A percentile compares a stretch with the other conserved stretches of the same genome.
phyloP scores from a whole-genome alignment of 2,329 filamentous ascomycete species.

The Iodosphaeria phyllophila region DNA sequence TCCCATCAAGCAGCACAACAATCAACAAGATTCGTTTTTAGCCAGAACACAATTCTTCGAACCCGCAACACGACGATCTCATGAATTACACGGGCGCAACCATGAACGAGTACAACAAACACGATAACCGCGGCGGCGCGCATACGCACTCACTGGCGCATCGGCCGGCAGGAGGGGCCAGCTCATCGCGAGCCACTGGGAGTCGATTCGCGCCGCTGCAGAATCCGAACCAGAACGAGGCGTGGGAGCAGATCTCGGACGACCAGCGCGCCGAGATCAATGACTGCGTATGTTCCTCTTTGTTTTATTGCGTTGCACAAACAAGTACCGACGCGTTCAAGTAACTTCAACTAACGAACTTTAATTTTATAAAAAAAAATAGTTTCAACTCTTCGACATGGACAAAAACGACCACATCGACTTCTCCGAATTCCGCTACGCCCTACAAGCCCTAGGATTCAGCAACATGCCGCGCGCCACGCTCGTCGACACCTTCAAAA shows the following conservation, averaged over 20 bases:
- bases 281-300: conserved; percentile 52
- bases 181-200: conserved; percentile 9
- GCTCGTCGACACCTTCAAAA: conserved; percentile 62
- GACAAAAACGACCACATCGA: conserved; percentile 89
- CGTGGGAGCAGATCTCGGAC: conserved; percentile 43
- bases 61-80: too few species aligned
- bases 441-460: conserved; percentile 88
- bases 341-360: too few species aligned
- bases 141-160: conserved; percentile 12
- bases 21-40: too few species aligned
- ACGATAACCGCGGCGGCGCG: conserved; percentile 3
- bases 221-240: conserved; percentile 12
- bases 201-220: conserved; percentile 13
- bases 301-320: too few species aligned
- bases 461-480: conserved; percentile 65
- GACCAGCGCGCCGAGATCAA: conserved; percentile 88
- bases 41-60: too few species aligned
- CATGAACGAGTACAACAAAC: conserved; percentile 13
- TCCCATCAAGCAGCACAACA: too few species aligned
- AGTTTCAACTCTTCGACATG: conserved; percentile 93
- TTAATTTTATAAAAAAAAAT: too few species aligned
- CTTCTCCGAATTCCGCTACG: conserved; percentile 96
- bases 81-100: conserved; percentile 13
- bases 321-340: too few species aligned
- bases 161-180: conserved; percentile 6